Base-by-base conservation (phyloP, 2,329 filamentous ascomycete genomes). In the Penicillium sp. region DNA sequence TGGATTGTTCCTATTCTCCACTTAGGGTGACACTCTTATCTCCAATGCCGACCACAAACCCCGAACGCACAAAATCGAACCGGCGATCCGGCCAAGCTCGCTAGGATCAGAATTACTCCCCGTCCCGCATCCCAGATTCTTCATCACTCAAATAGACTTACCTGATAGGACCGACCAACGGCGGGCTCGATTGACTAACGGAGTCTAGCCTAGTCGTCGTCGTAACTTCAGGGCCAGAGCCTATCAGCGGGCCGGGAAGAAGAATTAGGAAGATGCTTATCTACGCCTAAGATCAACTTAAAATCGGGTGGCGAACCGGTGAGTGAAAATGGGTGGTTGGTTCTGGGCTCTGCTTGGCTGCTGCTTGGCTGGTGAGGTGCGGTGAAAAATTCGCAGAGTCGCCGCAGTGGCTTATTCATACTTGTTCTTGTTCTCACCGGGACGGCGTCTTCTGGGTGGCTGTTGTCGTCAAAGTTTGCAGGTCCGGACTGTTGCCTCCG, bases 281-380 rank as follows among this genome's bases (percentile, higher is more conserved):
- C 55, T 57, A 48, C 53, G 48, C 40, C 53, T 46, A 49, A 49
- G 33, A 55, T 51, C 8, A 54, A 60, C 48, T 49, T 60, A 60
- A 60, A 54, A 43, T 60, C 48, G 58, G 33, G 58, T 42, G 35
- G 43, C 43, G 38, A 46, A 40, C 53, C 59, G 61, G 61, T 61
- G 61, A 63, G 52, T 37, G 37, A 60, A 55, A 60, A 38, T 26
- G 35, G 53, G 46, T 40, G 30, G 1, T 6, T 26, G n/a, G n/a
- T 28, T 26, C 16, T 25, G 40, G 11, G 16, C 8, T 13, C 45
- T 22, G 40, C n/a, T 43, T 37, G 35, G 35, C 40, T 43, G 40
- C 40, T 43, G 7, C 22, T 38, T 19, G 30, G 30, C 30, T 33
- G 30, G 30, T 33, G 19, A 22, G 19, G 4, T 33, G 30, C 10